phyloP scores from a whole-genome alignment of 345 rosid genomes.

The Citrus trifoliata region DNA sequence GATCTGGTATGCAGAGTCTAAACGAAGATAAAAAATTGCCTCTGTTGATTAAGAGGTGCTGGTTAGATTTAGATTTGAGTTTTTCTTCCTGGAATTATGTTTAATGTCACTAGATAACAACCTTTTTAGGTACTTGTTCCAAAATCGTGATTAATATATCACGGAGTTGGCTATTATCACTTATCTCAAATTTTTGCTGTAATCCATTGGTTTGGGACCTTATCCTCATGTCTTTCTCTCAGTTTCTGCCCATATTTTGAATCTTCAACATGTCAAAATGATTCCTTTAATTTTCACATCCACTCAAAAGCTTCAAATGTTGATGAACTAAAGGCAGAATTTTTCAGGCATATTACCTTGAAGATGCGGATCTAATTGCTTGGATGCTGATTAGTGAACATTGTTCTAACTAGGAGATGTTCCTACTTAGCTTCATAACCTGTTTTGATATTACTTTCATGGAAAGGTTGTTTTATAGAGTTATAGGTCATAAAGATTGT shows the following conservation, averaged over 20 bases:
- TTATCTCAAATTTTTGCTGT: background rate
- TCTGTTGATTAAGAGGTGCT: background rate
- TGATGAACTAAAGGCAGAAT: background rate
- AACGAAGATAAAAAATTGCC: background rate
- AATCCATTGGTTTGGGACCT: background rate
- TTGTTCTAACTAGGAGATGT: background rate
- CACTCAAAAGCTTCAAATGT: background rate
- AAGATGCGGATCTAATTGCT: background rate
- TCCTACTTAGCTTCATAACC: background rate
- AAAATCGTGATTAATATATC: background rate
- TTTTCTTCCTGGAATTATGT: background rate
- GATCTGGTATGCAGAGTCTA: background rate
- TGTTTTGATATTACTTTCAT: background rate
- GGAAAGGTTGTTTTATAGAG: background rate
- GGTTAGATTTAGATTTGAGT: background rate
- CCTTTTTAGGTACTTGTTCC: background rate
- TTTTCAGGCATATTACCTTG: background rate
- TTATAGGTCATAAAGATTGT: background rate
- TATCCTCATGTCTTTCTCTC: background rate
- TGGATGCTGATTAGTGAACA: background rate
- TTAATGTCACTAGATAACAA: background rate
- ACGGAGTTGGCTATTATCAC: background rate
- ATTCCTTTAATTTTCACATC: background rate
- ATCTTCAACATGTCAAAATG: background rate
- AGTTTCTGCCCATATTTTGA: background rate